Conservation (phyloP, 1,284 basidiomycete genomes). For the Anthracocystis panici-leucophaei region DNA sequence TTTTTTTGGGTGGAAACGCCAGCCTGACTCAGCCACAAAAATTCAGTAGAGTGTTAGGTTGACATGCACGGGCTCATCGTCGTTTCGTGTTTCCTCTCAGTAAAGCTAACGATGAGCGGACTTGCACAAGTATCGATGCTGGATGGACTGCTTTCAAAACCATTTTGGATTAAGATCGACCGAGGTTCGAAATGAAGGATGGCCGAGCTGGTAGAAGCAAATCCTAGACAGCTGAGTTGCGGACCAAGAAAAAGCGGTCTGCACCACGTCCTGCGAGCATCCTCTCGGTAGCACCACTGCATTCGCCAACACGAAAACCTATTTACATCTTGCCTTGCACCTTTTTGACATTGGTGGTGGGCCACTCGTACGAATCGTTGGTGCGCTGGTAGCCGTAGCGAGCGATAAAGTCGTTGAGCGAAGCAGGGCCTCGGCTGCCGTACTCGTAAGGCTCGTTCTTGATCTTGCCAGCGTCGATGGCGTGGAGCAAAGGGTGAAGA, state of each 20-base stretch:
- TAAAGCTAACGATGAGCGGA: background rate
- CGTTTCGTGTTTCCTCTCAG: background rate
- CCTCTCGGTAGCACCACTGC: background rate
- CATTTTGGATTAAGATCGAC: constrained; percentile 3
- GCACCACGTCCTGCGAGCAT: background rate
- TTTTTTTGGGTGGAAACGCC: no score
- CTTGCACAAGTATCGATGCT: background rate
- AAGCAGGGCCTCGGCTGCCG: constrained; percentile 62
- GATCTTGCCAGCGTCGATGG: constrained; percentile 66
- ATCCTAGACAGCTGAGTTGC: background rate
- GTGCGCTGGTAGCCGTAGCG: constrained; percentile 62
- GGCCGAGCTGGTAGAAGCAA: background rate
- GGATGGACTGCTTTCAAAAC: background rate
- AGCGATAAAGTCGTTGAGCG: constrained; percentile 62
- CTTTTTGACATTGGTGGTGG: constrained; percentile 62
- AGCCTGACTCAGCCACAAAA: constrained; percentile 15
- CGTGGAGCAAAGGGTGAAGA: constrained; percentile 69
- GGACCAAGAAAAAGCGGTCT: background rate
- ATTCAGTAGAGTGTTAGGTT: background rate
- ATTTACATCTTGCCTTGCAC: constrained; percentile 54
- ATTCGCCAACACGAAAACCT: background rate
- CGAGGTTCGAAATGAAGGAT: background rate
- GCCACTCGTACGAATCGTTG: constrained; percentile 62
- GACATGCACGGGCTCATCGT: background rate
- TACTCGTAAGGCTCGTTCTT: constrained; percentile 65